Evolutionary conservation across 345 rosid species (phyloP).

Genomic region (Syzygium aromaticum): DNA sequence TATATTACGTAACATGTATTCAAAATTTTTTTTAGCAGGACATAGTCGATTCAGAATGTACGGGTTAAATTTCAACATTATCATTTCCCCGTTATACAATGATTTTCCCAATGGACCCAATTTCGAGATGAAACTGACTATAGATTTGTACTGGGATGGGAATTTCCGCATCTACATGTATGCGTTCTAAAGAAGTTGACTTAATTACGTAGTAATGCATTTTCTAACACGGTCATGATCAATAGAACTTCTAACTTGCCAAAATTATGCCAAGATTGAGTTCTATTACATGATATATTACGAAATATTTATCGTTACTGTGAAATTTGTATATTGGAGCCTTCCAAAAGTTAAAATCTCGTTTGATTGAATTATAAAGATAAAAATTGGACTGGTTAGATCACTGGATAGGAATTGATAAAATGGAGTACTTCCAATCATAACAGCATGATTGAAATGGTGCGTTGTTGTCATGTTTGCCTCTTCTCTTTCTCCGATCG

Average conservation of each 20-base stretch:
- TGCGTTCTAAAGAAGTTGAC: neutral
- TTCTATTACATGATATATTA: no score
- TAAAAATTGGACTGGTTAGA: neutral
- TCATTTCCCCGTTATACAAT: neutral
- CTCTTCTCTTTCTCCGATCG: neutral
- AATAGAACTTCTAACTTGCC: no score
- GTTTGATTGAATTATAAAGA: neutral
- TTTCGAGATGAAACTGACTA: neutral
- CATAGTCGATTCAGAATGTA: neutral
- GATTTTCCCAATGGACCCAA: neutral
- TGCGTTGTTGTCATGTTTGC: neutral
- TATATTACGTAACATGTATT: neutral
- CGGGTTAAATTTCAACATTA: neutral
- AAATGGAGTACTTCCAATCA: neutral
- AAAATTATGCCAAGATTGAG: no score
- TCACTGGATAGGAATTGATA: neutral
- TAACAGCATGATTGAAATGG: neutral
- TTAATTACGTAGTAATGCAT: neutral
- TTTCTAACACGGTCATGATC: neutral
- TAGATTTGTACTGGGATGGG: neutral
- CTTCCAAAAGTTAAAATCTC: neutral
- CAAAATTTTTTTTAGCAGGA: neutral
- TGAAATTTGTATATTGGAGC: neutral
- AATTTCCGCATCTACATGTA: neutral
- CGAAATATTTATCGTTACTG: no score